Base-by-base conservation (phyloP, 208 protist genomes). In the Wallacemonas sp. region DNA sequence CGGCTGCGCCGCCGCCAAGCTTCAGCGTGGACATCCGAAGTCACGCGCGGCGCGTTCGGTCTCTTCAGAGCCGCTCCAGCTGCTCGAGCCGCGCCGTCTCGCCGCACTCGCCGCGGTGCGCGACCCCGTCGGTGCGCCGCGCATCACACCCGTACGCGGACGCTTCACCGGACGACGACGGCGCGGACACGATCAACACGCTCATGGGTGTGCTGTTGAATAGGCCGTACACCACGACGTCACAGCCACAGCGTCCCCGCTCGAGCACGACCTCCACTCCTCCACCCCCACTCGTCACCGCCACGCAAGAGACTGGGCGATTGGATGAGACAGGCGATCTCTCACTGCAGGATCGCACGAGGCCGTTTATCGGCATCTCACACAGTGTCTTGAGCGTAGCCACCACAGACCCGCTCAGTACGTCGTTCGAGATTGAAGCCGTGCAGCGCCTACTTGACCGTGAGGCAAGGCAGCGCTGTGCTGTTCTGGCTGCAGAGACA, bases 171-270 rank as follows among this genome's bases (percentile, higher is more conserved):
- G n/a, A n/a, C n/a, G n/a, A n/a, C n/a, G n/a, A n/a, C n/a, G n/a
- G n/a, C n/a, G n/a, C n/a, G n/a, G 52, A 58, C 32, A 24, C 52
- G 4, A 58, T 58, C 52, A 58, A 58, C 52, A 24, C 52, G 14
- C 52, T 58, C 52, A 58, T 58, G 32, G 52, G 29, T 39, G n/a
- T n/a, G 52, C 52, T 58, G 2, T 30, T 58, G 11, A 29, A 58
- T 17, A 16, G 30, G 4, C 14, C 24, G 11, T 9, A 58, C 21
- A 32, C 6, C 5, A 3, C 17, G 24, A 55, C 5, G 12, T 23
- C 2, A 17, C 19, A 16, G 47, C 19, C 44, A 49, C 9, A 17
- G 36, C 36, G 9, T 41, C n/a, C n/a, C n/a, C n/a, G n/a, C n/a
- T n/a, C n/a, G n/a, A 41, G 36, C 36, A 41, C 36, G 9, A 41